These are phyloP conservation scores for Trichoderma asperelloides DNA, from an alignment of 495 filamentous ascomycete species.

Conservation along the genomic window DNA sequence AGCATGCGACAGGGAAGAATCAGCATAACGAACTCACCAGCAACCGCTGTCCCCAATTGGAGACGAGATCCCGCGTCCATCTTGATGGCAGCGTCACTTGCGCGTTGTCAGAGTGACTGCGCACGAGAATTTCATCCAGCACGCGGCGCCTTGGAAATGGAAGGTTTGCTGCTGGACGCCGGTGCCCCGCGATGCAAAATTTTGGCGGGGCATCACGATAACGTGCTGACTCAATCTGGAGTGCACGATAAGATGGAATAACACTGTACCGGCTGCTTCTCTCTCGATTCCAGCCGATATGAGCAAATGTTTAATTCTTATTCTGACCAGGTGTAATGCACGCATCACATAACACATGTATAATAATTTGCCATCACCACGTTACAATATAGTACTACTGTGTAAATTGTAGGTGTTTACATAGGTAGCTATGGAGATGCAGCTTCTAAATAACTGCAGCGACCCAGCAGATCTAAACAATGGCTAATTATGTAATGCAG, in stretches of 20 bases:
- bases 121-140: neutral
- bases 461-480: no score
- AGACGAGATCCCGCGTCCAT: neutral
- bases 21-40: neutral
- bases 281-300: no score
- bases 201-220: slow-evolving; percentile 8
- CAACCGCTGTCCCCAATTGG: neutral
- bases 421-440: no score
- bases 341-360: no score
- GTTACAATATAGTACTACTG: no score
- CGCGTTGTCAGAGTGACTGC: neutral
- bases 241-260: neutral
- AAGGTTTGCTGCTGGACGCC: neutral
- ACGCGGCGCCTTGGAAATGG: neutral
- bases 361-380: no score
- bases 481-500: no score
- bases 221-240: neutral
- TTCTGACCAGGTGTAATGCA: no score
- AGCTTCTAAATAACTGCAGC: no score
- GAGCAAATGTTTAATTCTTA: no score
- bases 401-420: no score
- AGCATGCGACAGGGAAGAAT: neutral
- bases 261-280: no score
- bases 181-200: slow-evolving; percentile 7
- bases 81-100: neutral